Conservation (phyloP, 306 rosid species). For the Oemleria cerasiformis region DNA sequence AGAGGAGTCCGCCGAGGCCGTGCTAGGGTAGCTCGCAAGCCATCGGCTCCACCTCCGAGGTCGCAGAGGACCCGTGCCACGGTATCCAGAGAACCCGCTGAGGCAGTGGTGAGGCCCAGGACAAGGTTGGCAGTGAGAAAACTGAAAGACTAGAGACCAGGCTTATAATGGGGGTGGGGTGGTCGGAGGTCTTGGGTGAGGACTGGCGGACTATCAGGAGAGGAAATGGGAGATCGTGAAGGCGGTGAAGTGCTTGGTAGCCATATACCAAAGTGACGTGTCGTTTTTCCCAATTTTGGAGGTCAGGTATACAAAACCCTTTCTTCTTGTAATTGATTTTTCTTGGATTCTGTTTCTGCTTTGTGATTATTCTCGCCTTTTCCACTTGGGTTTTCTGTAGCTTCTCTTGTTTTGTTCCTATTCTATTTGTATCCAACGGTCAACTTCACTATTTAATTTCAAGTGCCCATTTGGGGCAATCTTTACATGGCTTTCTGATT, state of each 20-base stretch:
- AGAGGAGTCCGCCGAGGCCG: slow-evolving; percentile 73
- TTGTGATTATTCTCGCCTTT: slow-evolving; percentile 16
- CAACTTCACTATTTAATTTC: slow-evolving; percentile 16
- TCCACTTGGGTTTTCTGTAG: slow-evolving; percentile 24
- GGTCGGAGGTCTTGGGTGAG: slow-evolving; percentile 93
- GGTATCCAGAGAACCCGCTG: slow-evolving; percentile 50
- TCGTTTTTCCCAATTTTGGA: slow-evolving; percentile 87
- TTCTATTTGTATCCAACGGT: slow-evolving; percentile 16
- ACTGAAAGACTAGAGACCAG: slow-evolving; percentile 27
- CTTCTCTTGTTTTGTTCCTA: background rate
- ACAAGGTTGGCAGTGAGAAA: slow-evolving; percentile 54
- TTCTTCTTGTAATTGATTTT: slow-evolving; percentile 14
- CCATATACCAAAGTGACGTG: slow-evolving; percentile 75
- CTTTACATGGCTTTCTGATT: background rate
- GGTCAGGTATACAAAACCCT: slow-evolving; percentile 52
- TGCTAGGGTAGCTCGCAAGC: slow-evolving; percentile 51
- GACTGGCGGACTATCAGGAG: slow-evolving; percentile 74
- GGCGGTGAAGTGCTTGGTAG: slow-evolving; percentile 83
- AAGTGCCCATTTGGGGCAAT: background rate
- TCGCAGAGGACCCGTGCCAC: slow-evolving; percentile 68
- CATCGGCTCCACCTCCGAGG: slow-evolving; percentile 45
- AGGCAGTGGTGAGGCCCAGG: slow-evolving; percentile 53
- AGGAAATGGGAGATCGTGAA: slow-evolving; percentile 64
- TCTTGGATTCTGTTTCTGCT: slow-evolving; percentile 30
- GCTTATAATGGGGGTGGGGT: too few relatives aligned